A percentile compares a stretch with the other conserved stretches of the same genome.
Conservation (phyloP, 164 flowering plant genomes). For the Vitis amurensis region DNA sequence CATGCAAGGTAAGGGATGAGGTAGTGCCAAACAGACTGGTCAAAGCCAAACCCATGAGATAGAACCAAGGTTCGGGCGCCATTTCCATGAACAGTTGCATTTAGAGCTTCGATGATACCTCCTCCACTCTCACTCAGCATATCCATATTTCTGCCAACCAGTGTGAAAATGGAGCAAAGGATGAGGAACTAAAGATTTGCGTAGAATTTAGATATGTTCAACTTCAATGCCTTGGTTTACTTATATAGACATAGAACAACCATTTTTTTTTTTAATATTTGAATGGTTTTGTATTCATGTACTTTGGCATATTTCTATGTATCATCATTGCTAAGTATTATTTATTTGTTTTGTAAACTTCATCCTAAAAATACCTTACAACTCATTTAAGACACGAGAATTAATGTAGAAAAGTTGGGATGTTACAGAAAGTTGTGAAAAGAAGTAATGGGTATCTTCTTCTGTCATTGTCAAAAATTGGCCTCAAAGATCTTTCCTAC, state of each 20-base stretch:
- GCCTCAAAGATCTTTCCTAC: no score
- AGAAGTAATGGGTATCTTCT: no score
- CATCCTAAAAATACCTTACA: no score
- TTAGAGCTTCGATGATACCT: conserved; percentile 27
- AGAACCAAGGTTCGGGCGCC: conserved; percentile 33
- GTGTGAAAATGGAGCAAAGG: neutral
- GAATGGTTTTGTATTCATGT: no score
- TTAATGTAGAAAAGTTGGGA: no score
- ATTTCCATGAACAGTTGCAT: conserved; percentile 28
- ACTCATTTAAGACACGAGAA: no score
- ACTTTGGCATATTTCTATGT: no score
- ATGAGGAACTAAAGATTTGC: neutral
- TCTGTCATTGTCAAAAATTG: no score
- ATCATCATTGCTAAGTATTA: no score
- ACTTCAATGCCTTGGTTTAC: neutral
- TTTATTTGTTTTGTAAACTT: no score
- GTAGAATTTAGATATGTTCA: no score
- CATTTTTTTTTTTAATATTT: neutral
- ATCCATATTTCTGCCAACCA: conserved; percentile 6
- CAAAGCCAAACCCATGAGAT: conserved; percentile 42
- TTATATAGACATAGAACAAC: neutral
- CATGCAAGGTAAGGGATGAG: conserved; percentile 33
- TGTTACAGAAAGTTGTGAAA: no score
- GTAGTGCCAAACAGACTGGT: conserved; percentile 38
- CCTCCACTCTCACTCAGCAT: conserved; percentile 9